Evolutionary conservation across 257 asterid genomes (phyloP).

Genomic region (Scutellaria minor): DNA sequence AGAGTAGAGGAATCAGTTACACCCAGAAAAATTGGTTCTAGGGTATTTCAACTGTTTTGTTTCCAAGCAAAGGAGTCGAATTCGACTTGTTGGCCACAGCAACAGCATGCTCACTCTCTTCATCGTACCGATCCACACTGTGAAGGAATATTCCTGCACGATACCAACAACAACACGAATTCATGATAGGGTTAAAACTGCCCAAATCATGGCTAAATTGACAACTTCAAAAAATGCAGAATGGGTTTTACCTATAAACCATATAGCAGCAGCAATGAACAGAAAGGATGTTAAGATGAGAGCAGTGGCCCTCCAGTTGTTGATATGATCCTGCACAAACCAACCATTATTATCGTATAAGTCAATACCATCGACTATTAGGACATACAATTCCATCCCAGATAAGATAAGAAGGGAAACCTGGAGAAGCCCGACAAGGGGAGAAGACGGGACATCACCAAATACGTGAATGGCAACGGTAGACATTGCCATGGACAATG

Average conservation of each 20-base stretch:
- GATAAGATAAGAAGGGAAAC: conserved; percentile 43
- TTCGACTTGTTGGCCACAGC: conserved; percentile 46
- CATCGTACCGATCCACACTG: conserved; percentile 72
- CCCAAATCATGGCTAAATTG: too few species aligned
- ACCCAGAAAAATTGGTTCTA: conserved; percentile 15
- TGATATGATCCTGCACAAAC: conserved; percentile 67
- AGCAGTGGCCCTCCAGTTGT: conserved; percentile 91
- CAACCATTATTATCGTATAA: not conserved
- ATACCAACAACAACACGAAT: not conserved
- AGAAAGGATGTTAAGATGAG: conserved; percentile 74
- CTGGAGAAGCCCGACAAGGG: conserved; percentile 95
- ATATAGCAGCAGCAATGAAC: conserved; percentile 73
- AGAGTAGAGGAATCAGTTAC: not conserved
- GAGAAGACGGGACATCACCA: conserved; percentile 96
- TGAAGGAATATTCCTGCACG: conserved; percentile 72
- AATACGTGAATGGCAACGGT: conserved; percentile 82
- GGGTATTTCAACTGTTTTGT: conserved; percentile 42
- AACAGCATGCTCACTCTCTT: conserved; percentile 54
- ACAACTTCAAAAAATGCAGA: not conserved
- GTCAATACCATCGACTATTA: not conserved
- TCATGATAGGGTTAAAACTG: too few species aligned
- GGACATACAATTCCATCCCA: not conserved
- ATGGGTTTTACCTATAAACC: conserved; percentile 68
- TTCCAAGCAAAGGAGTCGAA: conserved; percentile 69
- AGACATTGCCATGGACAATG: conserved; percentile 89